Conservation (phyloP, 2,329 filamentous ascomycete genomes). For the Aspergillus pseudoterreus region DNA sequence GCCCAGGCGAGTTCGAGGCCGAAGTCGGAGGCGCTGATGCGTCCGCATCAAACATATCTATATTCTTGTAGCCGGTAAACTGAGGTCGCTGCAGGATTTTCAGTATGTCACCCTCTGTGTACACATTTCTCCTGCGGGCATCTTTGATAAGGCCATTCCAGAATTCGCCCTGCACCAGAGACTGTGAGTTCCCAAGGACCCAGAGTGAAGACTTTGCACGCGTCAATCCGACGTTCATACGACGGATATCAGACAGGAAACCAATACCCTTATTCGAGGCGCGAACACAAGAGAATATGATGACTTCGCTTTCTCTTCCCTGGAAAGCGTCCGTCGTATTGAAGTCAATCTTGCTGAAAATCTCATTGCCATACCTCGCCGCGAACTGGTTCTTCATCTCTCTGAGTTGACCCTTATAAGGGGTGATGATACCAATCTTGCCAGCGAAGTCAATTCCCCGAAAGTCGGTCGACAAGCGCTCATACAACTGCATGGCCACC, state of each 20-base stretch:
- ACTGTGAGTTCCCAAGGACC: conserved; percentile 89
- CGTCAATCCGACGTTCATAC: conserved; percentile 98
- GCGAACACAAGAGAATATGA: conserved; percentile 98
- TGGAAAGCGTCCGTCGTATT: conserved; percentile 99
- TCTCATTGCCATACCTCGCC: conserved; percentile 66
- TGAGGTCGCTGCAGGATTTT: conserved; percentile 54
- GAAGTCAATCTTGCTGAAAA: conserved; percentile 83
- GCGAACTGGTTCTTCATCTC: conserved; percentile 75
- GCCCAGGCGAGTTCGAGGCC: conserved; percentile 18
- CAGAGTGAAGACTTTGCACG: conserved; percentile 95
- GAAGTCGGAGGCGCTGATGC: conserved; percentile 8
- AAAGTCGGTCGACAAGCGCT: conserved; percentile 72
- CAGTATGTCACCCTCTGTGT: conserved; percentile 66
- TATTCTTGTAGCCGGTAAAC: conserved; percentile 41
- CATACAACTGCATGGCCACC: conserved; percentile 80
- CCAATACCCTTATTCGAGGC: conserved; percentile 90
- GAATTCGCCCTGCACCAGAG: conserved; percentile 81
- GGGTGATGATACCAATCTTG: conserved; percentile 95
- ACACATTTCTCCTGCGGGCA: conserved; percentile 68
- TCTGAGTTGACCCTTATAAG: conserved; percentile 88
- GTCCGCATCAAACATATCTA: conserved; percentile 41
- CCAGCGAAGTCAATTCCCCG: conserved; percentile 64
- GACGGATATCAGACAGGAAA: conserved; percentile 95
- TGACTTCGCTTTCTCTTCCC: conserved; percentile 92
- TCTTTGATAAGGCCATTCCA: conserved; percentile 86